Conservation (phyloP, 1,284 basidiomycete genomes). For the Ustilago sp. region DNA sequence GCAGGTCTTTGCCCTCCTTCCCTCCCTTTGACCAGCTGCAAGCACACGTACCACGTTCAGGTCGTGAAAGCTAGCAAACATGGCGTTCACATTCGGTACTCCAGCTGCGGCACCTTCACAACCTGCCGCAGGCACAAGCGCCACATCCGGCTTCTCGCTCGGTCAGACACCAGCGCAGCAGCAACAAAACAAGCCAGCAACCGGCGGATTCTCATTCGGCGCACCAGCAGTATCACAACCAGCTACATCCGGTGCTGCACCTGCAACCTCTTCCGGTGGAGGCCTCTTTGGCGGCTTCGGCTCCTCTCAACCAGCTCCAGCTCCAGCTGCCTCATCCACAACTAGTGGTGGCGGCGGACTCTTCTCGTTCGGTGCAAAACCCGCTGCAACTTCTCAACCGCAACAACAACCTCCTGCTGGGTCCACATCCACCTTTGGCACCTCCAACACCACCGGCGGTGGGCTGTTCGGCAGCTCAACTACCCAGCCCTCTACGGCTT, state of each 20-base stretch:
- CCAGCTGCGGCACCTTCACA: conserved; percentile 39
- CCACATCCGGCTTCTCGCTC: conserved; percentile 51
- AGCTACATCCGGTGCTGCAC: conserved; percentile 18
- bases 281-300: conserved; percentile 40
- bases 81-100: conserved; percentile 64
- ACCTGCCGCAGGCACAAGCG: conserved; percentile 34
- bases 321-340: conserved; percentile 22
- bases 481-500: conserved; percentile 16
- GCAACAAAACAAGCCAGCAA: conserved; percentile 48
- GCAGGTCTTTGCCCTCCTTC: neutral
- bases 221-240: conserved; percentile 35
- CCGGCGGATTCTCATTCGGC: conserved; percentile 55
- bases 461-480: conserved; percentile 36
- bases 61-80: conserved; percentile 3
- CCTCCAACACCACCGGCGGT: conserved; percentile 11
- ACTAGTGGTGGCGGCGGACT: conserved; percentile 19
- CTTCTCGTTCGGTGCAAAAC: conserved; percentile 45
- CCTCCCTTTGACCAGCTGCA: neutral
- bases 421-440: conserved; percentile 41
- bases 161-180: conserved; percentile 52
- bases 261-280: conserved; percentile 25
- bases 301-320: conserved; percentile 33
- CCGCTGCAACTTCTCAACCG: conserved; percentile 28
- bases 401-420: conserved; percentile 25
- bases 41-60: neutral